phyloP scores from a whole-genome alignment of 352 stramenopile species.

The Phytophthora idaei region DNA sequence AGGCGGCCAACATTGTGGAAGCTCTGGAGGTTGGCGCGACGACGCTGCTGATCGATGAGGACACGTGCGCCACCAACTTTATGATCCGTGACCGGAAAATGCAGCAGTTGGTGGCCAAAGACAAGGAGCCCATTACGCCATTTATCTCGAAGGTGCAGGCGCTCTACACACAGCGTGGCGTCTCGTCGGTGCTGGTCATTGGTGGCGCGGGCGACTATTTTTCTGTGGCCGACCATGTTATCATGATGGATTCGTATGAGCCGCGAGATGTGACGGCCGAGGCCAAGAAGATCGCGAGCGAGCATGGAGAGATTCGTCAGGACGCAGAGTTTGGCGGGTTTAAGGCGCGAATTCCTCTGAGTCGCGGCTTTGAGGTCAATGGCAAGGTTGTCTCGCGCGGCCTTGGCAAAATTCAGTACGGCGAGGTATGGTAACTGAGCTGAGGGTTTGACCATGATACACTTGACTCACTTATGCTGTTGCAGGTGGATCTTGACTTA shows the following conservation, averaged over 20 bases:
- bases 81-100: conserved; percentile 99
- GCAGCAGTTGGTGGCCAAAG: conserved; percentile 93
- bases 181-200: conserved; percentile 97
- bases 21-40: conserved; percentile 90
- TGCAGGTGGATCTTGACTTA: conserved; percentile 85
- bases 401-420: conserved; percentile 83
- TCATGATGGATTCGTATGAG: conserved; percentile 97
- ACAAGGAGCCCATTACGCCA: conserved; percentile 98
- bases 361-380: conserved; percentile 59
- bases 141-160: conserved; percentile 96
- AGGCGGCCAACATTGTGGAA: conserved; percentile 97
- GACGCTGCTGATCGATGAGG: conserved; percentile 96
- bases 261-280: conserved; percentile 91
- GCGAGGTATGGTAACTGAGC: conserved; percentile 55
- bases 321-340: conserved; percentile 58
- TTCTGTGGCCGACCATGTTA: conserved; percentile 94
- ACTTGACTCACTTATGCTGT: conserved; percentile 2
- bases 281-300: conserved; percentile 91
- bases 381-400: conserved; percentile 84
- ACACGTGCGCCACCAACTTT: conserved; percentile 98
- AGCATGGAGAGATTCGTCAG: conserved; percentile 62
- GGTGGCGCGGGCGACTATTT: conserved; percentile 97
- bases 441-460: background rate
- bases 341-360: conserved; percentile 55
- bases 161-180: conserved; percentile 85